Percentiles rank a stretch among this genome's conserved stretches.
These are phyloP conservation scores for Thelephora terrestris DNA, from an alignment of 1,284 basidiomycete species.

Conservation along the genomic window DNA sequence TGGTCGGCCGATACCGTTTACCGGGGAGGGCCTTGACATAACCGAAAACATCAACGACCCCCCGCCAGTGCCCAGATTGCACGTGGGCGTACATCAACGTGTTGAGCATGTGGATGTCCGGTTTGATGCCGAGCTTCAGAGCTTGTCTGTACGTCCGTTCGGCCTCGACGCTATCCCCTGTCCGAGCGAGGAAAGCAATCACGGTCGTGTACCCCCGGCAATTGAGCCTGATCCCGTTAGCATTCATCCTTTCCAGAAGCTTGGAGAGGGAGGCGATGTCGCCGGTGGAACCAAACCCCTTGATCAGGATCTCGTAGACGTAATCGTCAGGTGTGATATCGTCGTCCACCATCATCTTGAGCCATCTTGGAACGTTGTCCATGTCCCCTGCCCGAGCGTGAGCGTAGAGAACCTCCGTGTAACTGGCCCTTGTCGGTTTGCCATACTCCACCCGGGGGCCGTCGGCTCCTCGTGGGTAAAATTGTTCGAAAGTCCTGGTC, in stretches of 20 bases:
- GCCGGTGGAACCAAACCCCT: slow-evolving; percentile 46
- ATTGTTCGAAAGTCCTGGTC: slow-evolving; percentile 41
- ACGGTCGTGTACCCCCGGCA: slow-evolving; percentile 58
- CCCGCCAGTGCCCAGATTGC: slow-evolving; percentile 71
- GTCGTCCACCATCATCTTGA: slow-evolving; percentile 40
- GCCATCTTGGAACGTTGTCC: slow-evolving; percentile 44
- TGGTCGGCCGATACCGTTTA: slow-evolving; percentile 31
- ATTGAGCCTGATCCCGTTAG: slow-evolving; percentile 37
- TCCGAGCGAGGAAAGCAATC: slow-evolving; percentile 57
- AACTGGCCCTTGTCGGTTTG: slow-evolving; percentile 39
- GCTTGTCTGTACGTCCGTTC: slow-evolving; percentile 61
- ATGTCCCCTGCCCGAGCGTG: slow-evolving; percentile 41
- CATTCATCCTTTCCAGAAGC: slow-evolving; percentile 58
- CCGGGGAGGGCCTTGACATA: slow-evolving; percentile 41
- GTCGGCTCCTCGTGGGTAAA: slow-evolving; percentile 31
- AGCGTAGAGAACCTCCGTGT: slow-evolving; percentile 47
- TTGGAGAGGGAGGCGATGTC: slow-evolving; percentile 46
- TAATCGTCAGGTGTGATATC: slow-evolving; percentile 42
- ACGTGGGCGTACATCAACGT: slow-evolving; percentile 81
- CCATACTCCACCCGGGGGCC: slow-evolving; percentile 15
- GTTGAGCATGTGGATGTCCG: slow-evolving; percentile 56
- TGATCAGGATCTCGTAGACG: slow-evolving; percentile 54
- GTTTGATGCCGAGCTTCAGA: slow-evolving; percentile 45
- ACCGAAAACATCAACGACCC: slow-evolving; percentile 64
- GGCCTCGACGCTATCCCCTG: slow-evolving; percentile 59